A percentile compares a stretch with the other conserved stretches of the same genome.
These are phyloP conservation scores for Coemansia sp. DNA, from an alignment of 192 early-diverging fungal species.

Conservation along the genomic window DNA sequence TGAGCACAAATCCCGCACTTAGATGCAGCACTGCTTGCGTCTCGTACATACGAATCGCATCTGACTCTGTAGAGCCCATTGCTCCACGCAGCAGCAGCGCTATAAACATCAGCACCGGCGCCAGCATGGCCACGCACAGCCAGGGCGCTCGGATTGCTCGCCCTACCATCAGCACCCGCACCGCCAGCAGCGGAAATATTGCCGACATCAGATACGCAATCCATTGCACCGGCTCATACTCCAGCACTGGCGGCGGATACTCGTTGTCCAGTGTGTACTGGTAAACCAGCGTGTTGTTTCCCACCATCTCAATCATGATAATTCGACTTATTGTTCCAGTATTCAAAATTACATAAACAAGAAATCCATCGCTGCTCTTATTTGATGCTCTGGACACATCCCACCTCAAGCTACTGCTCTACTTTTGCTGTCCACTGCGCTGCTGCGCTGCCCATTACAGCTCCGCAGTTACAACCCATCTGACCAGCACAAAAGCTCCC, in stretches of 20 bases:
- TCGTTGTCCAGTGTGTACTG: constrained; percentile 43
- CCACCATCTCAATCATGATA: not conserved
- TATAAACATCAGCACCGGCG: constrained; percentile 35
- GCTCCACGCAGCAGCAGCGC: constrained; percentile 45
- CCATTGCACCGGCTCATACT: constrained; percentile 48
- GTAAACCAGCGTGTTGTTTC: constrained; percentile 43
- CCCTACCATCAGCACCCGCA: constrained; percentile 26
- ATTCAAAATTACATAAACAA: no score
- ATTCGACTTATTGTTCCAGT: not conserved
- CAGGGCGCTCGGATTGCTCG: constrained; percentile 22
- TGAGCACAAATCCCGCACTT: constrained; percentile 27
- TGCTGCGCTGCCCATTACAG: not conserved
- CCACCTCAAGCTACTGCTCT: no score
- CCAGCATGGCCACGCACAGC: constrained; percentile 24
- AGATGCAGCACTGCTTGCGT: constrained; percentile 37
- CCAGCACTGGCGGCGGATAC: constrained; percentile 47
- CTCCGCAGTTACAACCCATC: not conserved
- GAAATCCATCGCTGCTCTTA: no score
- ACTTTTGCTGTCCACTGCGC: not conserved
- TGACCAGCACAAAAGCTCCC: not conserved
- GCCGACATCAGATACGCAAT: constrained; percentile 39
- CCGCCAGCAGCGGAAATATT: constrained; percentile 29
- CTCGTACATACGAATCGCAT: constrained; percentile 49
- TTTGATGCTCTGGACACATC: no score
- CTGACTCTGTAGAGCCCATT: constrained; percentile 23